phyloP scores from a whole-genome alignment of 2,329 filamentous ascomycete species.

The Aspergillus chevalieri region DNA sequence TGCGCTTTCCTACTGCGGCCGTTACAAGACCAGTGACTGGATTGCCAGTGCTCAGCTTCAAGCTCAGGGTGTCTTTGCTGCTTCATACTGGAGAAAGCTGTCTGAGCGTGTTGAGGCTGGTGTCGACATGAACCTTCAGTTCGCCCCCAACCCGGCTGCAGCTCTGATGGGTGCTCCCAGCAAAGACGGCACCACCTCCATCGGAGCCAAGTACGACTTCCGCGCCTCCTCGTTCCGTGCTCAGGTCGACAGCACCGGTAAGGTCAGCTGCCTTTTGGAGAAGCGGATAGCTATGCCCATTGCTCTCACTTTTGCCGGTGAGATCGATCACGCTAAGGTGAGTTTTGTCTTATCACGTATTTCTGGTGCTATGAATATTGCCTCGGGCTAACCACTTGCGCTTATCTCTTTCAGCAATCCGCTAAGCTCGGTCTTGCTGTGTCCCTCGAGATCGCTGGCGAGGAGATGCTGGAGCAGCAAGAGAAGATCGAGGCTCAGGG shows the following conservation, averaged over 20 bases:
- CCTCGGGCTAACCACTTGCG: constrained; percentile 8
- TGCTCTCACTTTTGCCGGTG: constrained; percentile 88
- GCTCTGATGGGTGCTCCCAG: constrained; percentile 69
- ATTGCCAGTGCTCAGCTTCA: constrained; percentile 85
- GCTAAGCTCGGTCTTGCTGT: constrained; percentile 93
- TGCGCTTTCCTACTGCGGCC: constrained; percentile 78
- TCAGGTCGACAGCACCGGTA: constrained; percentile 91
- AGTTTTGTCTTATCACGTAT: constrained; percentile 32
- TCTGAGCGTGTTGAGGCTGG: constrained; percentile 95
- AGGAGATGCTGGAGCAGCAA: constrained; percentile 83
- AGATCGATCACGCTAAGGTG: constrained; percentile 94
- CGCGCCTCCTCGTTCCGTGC: constrained; percentile 90
- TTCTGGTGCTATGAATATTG: not conserved
- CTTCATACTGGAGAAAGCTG: constrained; percentile 88
- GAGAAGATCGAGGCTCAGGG: constrained; percentile 47
- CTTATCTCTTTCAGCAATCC: constrained; percentile 61
- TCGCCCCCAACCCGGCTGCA: constrained; percentile 59
- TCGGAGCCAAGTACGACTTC: constrained; percentile 98
- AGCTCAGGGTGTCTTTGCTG: constrained; percentile 78
- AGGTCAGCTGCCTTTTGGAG: constrained; percentile 86
- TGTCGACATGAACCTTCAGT: constrained; percentile 86
- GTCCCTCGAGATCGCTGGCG: constrained; percentile 77
- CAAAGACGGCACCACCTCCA: constrained; percentile 83
- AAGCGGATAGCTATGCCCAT: constrained; percentile 93
- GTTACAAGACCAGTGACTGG: constrained; percentile 91